Evolutionary conservation across 2,329 filamentous ascomycete species (phyloP).

Genomic region (Fusarium sp.): DNA sequence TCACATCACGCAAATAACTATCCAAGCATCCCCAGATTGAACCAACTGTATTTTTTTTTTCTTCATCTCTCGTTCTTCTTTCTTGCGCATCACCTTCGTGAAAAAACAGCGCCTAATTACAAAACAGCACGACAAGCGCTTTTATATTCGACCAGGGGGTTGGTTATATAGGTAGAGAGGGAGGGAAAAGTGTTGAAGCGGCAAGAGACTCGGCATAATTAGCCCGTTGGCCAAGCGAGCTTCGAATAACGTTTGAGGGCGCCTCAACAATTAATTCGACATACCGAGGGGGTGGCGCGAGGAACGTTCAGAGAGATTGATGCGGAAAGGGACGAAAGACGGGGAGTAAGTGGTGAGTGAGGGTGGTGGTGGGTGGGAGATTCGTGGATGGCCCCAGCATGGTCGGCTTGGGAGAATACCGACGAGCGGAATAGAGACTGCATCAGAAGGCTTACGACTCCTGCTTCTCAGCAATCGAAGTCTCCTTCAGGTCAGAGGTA

Average conservation of each 20-base stretch:
- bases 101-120: constrained; percentile 42
- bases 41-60: constrained; percentile 39
- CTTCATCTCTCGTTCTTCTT: constrained; percentile 16
- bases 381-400: constrained; percentile 21
- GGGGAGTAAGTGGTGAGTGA: background rate
- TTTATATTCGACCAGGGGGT: constrained; percentile 39
- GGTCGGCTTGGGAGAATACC: constrained; percentile 24
- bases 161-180: constrained; percentile 10
- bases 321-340: constrained; percentile 10
- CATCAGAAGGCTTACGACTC: constrained; percentile 50
- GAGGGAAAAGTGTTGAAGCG: background rate
- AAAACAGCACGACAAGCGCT: constrained; percentile 42
- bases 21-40: constrained; percentile 26
- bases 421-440: constrained; percentile 12
- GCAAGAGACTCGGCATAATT: constrained; percentile 9
- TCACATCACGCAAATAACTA: constrained; percentile 18
- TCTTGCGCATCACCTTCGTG: constrained; percentile 34
- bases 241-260: constrained; percentile 22
- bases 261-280: constrained; percentile 12
- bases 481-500: constrained; percentile 60
- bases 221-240: constrained; percentile 22
- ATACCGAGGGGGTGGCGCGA: constrained; percentile 21
- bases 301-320: constrained; percentile 11
- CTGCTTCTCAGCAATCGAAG: constrained; percentile 61
- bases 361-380: background rate